Evolutionary conservation across 495 filamentous ascomycete species (phyloP), one percentile per base, ranked within the genome.

Genomic region (Xylaria grammica): DNA sequence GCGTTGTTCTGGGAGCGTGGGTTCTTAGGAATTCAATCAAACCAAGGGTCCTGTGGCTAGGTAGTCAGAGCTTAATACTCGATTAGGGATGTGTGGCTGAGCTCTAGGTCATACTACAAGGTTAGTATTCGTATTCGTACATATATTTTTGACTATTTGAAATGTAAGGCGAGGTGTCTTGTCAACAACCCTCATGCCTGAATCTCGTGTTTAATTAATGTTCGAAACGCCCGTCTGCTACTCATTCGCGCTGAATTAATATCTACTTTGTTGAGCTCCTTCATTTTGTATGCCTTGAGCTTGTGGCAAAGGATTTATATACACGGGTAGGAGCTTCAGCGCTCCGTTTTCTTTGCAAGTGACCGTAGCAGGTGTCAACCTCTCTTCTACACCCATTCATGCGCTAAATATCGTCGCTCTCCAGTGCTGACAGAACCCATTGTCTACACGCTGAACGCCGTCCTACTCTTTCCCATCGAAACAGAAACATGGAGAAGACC

Each of bases 361-460:
- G 20, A 42, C 50, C 40, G 22, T 38, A 48, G 34, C 27, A 30
- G 60, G 38, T 34, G 29, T 58, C 32, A 17, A 56, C 34, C 30
- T 46, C 29, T 40, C 58, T 51, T 29, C 46, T 11, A 56, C 62
- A 46, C 45, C 50, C 62, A 22, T 44, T 34, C 62, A 64, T 64
- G 52, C 45, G 42, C 44, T 51, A 56, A 49, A 51, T 57, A 34
- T 19, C 44, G 11, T 64, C 27, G 53, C 52, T 50, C 62, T 56
- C 32, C 52, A 51, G 62, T 58, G 34, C 20, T 46, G 20, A 44
- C 42, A 44, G 50, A 51, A 34, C 42, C 53, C 29, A 58, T 50
- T 65, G 36, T 65, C n/a, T 65, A 24, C 38, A 42, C 63, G 55
- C 56, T 53, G 38, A 65, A 65, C 63, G 63, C 63, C 63, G 55